Conservation (phyloP, 352 stramenopile species). For the Phytopythium vexans region DNA sequence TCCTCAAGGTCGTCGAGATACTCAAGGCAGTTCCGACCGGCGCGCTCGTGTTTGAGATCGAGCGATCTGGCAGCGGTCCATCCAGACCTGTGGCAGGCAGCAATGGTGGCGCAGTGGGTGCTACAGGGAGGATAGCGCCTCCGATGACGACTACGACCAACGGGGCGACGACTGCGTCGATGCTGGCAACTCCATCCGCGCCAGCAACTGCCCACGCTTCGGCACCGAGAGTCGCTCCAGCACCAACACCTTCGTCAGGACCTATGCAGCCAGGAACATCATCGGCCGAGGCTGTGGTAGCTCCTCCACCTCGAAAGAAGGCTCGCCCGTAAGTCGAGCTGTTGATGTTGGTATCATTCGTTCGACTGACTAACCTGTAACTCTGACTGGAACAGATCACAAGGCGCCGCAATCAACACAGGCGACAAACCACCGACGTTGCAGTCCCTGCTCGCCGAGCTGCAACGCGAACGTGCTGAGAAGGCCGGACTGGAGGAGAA, state of each 20-base stretch:
- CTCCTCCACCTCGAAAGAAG: background rate
- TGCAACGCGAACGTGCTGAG: constrained; percentile 56
- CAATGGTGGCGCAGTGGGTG: background rate
- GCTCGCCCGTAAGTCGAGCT: background rate
- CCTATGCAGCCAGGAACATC: no score
- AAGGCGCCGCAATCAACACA: background rate
- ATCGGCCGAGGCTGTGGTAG: no score
- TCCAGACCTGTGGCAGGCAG: background rate
- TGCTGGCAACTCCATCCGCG: no score
- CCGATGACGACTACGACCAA: no score
- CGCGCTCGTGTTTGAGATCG: constrained; percentile 56
- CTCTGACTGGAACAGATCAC: background rate
- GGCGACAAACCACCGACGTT: constrained; percentile 21
- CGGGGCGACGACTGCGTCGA: no score
- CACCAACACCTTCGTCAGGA: no score
- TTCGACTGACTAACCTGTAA: background rate
- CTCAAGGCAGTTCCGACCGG: constrained; percentile 52
- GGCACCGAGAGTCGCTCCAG: no score
- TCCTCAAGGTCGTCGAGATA: constrained; percentile 50
- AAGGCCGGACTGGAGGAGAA: constrained; percentile 57
- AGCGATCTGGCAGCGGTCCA: constrained; percentile 17
- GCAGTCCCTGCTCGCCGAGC: constrained; percentile 45
- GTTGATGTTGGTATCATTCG: background rate
- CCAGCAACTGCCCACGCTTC: no score
- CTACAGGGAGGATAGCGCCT: no score